Conservation (phyloP, 768 basidiomycete genomes). For the Mycena metata region DNA sequence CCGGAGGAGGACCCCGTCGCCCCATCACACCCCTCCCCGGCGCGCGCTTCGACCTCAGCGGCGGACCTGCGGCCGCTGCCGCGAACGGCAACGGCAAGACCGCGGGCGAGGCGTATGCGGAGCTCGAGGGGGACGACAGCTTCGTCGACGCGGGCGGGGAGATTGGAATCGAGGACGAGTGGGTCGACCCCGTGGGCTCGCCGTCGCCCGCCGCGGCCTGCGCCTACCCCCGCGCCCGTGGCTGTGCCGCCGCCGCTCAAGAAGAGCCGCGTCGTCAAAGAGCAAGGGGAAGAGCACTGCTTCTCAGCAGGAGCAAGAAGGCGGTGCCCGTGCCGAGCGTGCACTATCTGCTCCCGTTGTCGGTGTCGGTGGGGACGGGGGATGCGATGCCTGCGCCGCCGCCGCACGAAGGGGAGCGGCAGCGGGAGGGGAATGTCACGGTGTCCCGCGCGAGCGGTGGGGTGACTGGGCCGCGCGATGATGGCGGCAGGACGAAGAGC, state of each 20-base stretch:
- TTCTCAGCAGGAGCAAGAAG: conserved; percentile 58
- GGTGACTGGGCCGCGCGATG: conserved; percentile 59
- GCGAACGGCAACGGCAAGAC: conserved; percentile 45
- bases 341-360: conserved; percentile 77
- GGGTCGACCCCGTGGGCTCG: conserved; percentile 72
- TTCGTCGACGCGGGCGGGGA: conserved; percentile 24
- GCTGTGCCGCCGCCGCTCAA: conserved; percentile 33
- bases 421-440: conserved; percentile 35
- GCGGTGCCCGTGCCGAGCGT: conserved; percentile 57
- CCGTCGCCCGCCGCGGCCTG: conserved; percentile 50
- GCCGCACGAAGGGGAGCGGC: conserved; percentile 34
- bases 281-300: conserved; percentile 53
- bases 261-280: conserved; percentile 36
- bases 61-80: conserved; percentile 35
- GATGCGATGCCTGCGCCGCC: conserved; percentile 32
- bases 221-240: too few relatives aligned
- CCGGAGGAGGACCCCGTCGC: conserved; percentile 81
- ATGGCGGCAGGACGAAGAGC: conserved; percentile 88
- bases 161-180: conserved; percentile 65
- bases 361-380: conserved; percentile 52
- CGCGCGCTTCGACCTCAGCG: conserved; percentile 52
- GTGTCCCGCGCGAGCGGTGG: conserved; percentile 40
- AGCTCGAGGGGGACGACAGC: conserved; percentile 55
- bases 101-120: conserved; percentile 48
- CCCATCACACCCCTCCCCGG: conserved; percentile 78